phyloP scores from a whole-genome alignment of 2,329 filamentous ascomycete genomes.

The Chalaropsis ovoidea region DNA sequence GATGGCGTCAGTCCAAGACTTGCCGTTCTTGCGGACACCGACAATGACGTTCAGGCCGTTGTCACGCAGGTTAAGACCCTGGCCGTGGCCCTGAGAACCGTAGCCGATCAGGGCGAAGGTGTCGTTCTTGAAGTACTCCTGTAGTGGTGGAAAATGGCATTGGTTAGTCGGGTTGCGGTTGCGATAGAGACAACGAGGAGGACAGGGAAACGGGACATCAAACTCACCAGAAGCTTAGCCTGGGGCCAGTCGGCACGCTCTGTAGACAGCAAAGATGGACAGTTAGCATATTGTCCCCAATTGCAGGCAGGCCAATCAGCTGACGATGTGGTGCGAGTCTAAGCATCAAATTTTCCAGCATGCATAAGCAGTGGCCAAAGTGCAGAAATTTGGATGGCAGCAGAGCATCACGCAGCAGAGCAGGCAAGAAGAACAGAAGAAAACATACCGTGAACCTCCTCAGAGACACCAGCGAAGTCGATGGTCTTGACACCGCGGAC shows the following conservation, averaged over 20 bases:
- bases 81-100: slow-evolving; percentile 93
- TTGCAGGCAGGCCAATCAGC: neutral
- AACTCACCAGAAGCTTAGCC: slow-evolving; percentile 88
- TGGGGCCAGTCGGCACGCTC: slow-evolving; percentile 97
- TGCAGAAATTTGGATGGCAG: neutral
- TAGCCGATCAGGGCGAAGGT: slow-evolving; percentile 98
- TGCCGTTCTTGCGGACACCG: slow-evolving; percentile 94
- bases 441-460: slow-evolving; percentile 77
- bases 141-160: slow-evolving; percentile 17
- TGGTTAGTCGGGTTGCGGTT: slow-evolving; percentile 14
- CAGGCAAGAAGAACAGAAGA: slow-evolving; percentile 20
- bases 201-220: slow-evolving; percentile 23
- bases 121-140: slow-evolving; percentile 99
- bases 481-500: slow-evolving; percentile 92
- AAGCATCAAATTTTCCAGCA: slow-evolving; percentile 11
- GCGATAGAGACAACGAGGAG: neutral
- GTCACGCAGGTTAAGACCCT: slow-evolving; percentile 98
- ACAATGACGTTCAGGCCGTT: slow-evolving; percentile 99
- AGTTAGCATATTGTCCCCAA: slow-evolving; percentile 15
- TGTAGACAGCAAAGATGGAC: slow-evolving; percentile 33
- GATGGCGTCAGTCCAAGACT: slow-evolving; percentile 95
- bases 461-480: slow-evolving; percentile 92
- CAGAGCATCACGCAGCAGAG: neutral
- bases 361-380: slow-evolving; percentile 1
- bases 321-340: neutral